Evolutionary conservation across 441 rosid genomes (phyloP), one percentile per base, ranked within the genome.

Genomic region (Sinapis alba): DNA sequence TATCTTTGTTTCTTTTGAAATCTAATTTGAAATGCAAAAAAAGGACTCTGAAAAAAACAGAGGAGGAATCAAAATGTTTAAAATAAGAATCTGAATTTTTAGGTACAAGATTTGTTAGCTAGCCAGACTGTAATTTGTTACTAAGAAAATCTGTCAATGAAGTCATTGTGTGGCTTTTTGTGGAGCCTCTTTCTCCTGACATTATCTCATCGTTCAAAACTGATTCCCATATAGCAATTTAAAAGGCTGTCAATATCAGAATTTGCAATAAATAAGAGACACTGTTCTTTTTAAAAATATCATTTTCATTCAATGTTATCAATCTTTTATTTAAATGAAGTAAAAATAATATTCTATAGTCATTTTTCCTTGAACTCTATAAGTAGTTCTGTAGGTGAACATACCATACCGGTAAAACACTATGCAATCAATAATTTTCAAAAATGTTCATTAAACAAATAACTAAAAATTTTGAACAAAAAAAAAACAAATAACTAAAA

Each of bases 121-220:
- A 65, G 68, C 18, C 80, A 77, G 80, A 77, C 69, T 71, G 77
- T 71, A 71, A 77, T 45, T 47, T 70, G 80, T 47, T 77, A 77
- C 62, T 50, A 13, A 19, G 76, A 77, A 77, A 71, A 50, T 71
- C 26, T 73, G 60, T 68, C 57, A 64, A 74, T 78, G 79, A 78
- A 82, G 69, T 77, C 76, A 75, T 68, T 71, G 79, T 54, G 45
- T 75, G 69, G 71, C 66, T 57, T 18, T 63, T 60, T 43, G 68
- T 69, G 66, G 65, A 69, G 73, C 43, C 68, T 70, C 80, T 65
- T 73, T 6, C 76, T 80, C 72, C 65, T 78, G 77, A 78, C 80
- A 78, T 78, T 60, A 72, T 65, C 76, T 71, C 47, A 58, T 71
- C 68, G 69, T 69, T 71, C 73, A 71, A 71, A 77, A 71, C 64